Evolutionary conservation across 176 grass and related monocot genomes (phyloP), one percentile per base, ranked within the genome.

Genomic region (Pontederia paniculata): DNA sequence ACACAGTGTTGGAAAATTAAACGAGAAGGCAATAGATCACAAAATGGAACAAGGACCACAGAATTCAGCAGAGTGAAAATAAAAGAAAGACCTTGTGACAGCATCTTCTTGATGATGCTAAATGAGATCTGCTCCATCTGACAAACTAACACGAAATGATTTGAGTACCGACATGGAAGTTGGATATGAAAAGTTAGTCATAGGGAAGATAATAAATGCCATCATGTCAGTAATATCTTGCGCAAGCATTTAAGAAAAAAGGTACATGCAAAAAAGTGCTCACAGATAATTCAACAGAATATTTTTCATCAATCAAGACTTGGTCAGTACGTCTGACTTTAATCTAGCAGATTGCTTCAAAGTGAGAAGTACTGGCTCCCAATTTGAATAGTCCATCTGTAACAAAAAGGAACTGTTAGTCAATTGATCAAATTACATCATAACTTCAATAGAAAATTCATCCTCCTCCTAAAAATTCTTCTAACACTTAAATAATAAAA

Each of bases 101-200:
- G 25, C 25, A 31, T 31, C 25, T 5, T 31, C 25, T 31, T 1
- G 25, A 31, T 5, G 25, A 31, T 31, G 25, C 1, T 31, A 2
- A 31, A 31, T 5, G 5, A 5, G 5, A 2, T 5, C 5, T 1
- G 1, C 5, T 5, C 25, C 1, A 2, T 5, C 5, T 1, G 5
- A 31, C 67, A 84, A 50, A 74, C 72, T 73, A 91, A 63, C 57
- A 98, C 86, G 81, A 91, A 98, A 67, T 88, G 86, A 77, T 83
- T 82, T 54, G 69, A 79, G 22, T 71, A 74, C 42, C 86, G 83
- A 74, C 60, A 31, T n/a, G 86, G 93, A 84, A 98, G 78, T 91
- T 91, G 90, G 0, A 62, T 75, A 86, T 98, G 73, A 42, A 8
- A 67, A 71, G 18, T 67, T n/a, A 63, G 51, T 25, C 25, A 16